These are phyloP conservation scores for Otatea glauca DNA, from an alignment of 176 grass and related monocot species.

Conservation along the genomic window DNA sequence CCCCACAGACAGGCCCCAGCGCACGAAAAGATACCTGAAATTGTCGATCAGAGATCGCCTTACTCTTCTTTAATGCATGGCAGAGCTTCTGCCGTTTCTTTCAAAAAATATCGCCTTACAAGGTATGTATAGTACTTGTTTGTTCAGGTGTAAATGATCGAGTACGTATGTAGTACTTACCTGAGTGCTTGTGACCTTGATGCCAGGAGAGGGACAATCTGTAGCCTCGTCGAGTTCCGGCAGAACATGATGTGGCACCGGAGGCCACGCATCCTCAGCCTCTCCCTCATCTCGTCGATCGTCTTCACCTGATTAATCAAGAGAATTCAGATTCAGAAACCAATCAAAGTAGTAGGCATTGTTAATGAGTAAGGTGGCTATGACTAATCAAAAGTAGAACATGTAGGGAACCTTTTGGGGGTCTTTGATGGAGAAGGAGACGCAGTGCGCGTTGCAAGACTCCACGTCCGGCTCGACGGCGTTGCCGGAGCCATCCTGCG, in stretches of 20 bases:
- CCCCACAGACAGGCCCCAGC: conserved; percentile 77
- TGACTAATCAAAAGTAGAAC: background rate
- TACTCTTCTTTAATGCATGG: no score
- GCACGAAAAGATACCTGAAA: conserved; percentile 84
- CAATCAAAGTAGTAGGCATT: background rate
- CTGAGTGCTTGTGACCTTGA: conserved; percentile 96
- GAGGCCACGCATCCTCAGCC: conserved; percentile 85
- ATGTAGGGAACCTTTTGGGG: conserved; percentile 54
- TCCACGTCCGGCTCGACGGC: conserved; percentile 60
- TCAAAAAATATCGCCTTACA: background rate
- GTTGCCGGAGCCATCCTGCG: conserved; percentile 26
- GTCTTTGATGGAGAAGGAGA: conserved; percentile 84
- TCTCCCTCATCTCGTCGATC: conserved; percentile 75
- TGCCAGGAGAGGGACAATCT: conserved; percentile 86
- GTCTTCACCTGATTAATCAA: conserved; percentile 50
- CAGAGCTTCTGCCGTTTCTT: no score
- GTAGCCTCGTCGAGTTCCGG: conserved; percentile 80
- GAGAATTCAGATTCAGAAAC: conserved; percentile 28
- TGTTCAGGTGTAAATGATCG: background rate
- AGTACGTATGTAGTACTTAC: conserved; percentile 29
- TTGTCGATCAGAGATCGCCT: background rate
- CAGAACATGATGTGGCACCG: conserved; percentile 94
- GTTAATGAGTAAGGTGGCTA: background rate
- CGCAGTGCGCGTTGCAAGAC: conserved; percentile 78
- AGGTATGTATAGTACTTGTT: background rate